Evolutionary conservation across 2,329 filamentous ascomycete genomes (phyloP).

Genomic region (Xylaria sp.): DNA sequence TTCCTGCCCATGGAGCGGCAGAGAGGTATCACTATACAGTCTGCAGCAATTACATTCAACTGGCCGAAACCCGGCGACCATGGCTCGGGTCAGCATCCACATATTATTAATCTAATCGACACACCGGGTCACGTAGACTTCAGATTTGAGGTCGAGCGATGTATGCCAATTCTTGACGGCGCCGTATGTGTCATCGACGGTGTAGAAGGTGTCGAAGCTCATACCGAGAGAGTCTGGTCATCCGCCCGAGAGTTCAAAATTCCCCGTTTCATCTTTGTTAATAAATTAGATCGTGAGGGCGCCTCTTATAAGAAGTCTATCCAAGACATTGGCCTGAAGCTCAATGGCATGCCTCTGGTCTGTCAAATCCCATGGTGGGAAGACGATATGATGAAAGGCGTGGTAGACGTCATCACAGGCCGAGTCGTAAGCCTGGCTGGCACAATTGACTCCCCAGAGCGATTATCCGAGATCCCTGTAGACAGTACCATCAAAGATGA

Average conservation of each 20-base stretch:
- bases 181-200: constrained; percentile 93
- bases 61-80: constrained; percentile 69
- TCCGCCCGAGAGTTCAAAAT: constrained; percentile 87
- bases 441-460: constrained; percentile 46
- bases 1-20: constrained; percentile 92
- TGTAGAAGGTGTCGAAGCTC: constrained; percentile 92
- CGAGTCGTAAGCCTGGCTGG: constrained; percentile 74
- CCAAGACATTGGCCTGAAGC: constrained; percentile 78
- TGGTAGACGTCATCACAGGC: constrained; percentile 82
- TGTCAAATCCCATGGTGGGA: constrained; percentile 97
- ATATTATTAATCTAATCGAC: constrained; percentile 87
- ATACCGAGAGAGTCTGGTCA: constrained; percentile 95
- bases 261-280: constrained; percentile 80
- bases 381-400: constrained; percentile 77
- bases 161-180: constrained; percentile 84
- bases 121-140: constrained; percentile 98
- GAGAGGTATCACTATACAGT: constrained; percentile 96
- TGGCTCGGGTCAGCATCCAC: constrained; percentile 23
- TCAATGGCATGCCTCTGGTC: constrained; percentile 85
- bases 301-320: constrained; percentile 85
- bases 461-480: constrained; percentile 58
- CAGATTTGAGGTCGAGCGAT: constrained; percentile 93
- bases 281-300: constrained; percentile 84
- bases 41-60: constrained; percentile 90
- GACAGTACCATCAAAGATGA: constrained; percentile 63